These are phyloP conservation scores for Ricinus communis DNA, from an alignment of 345 rosid species.

Conservation along the genomic window DNA sequence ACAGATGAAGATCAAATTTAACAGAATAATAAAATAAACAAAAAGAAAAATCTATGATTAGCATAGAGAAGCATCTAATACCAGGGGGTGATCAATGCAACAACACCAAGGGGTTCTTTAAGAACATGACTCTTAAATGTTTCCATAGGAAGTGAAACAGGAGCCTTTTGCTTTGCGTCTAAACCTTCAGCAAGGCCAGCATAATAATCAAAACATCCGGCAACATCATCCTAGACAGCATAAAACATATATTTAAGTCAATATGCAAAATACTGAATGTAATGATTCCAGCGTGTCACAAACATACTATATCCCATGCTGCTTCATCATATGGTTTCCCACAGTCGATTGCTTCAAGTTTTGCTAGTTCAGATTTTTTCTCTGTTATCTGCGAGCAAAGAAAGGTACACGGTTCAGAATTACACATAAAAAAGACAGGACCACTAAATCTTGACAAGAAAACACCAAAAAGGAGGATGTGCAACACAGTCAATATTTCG, in stretches of 20 bases:
- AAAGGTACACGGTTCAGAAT: neutral
- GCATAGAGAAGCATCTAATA: conserved; percentile 27
- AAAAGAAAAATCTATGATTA: neutral
- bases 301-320: conserved; percentile 81
- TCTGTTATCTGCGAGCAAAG: conserved; percentile 59
- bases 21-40: neutral
- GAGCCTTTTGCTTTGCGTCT: conserved; percentile 87
- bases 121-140: conserved; percentile 72
- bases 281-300: conserved; percentile 1
- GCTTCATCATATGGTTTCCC: conserved; percentile 97
- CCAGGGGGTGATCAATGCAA: conserved; percentile 97
- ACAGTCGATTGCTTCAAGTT: conserved; percentile 81
- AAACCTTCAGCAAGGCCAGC: conserved; percentile 95
- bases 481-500: no score
- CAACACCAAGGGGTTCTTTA: conserved; percentile 94
- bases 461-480: neutral
- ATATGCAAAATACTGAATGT: conserved; percentile 4
- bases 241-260: conserved; percentile 22
- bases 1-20: neutral
- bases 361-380: conserved; percentile 73
- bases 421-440: neutral
- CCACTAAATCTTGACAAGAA: neutral
- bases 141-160: conserved; percentile 80
- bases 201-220: conserved; percentile 91
- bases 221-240: conserved; percentile 86